Base-by-base conservation (phyloP, 176 grass and related monocot genomes). In the Aegilops umbellulata region DNA sequence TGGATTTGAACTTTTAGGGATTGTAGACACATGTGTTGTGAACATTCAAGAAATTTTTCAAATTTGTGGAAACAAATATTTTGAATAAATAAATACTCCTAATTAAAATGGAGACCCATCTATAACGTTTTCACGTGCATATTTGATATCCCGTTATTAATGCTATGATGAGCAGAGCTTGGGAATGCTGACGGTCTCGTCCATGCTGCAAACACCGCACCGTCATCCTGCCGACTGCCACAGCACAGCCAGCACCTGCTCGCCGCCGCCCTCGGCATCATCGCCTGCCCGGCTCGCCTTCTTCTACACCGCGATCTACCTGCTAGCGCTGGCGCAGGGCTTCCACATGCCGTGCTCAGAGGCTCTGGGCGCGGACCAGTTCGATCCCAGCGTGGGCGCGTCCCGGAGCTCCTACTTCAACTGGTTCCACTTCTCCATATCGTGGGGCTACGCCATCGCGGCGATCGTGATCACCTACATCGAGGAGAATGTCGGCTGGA, bases 401-500 rank as follows among this genome's bases (percentile, higher is more conserved):
- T 79, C 80, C 3, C 70, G 82, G 71, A 89, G 80, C 42, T 83
- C 87, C 34, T 92, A 87, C 73, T 92, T 76, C 73, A 76, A 76
- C 73, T 76, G 73, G 73, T 51, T 53, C 15, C 77, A 82, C 85
- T 94, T 91, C 47, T 77, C 71, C 32, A 13, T 82, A 4, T 91
- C 80, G 13, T 79, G 67, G 6, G 85, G 92, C 26, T 80, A 30
- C 36, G n/a, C 74, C 24, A 19, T 86, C 13, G 66, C 86, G 3
- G 15, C 75, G 0, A n/a, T 36, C 2, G 61, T 14, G 27, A 13
- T 91, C 38, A 89, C 70, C 81, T 94, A 94, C 69, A 81, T 89
- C n/a, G 80, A 94, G 82, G 92, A 94, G 27, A 94, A 87, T 62
- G 24, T 91, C 29, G 24, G 92, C 44, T 94, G 89, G 89, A n/a